Evolutionary conservation across 768 basidiomycete genomes (phyloP).

Genomic region (Tricholoma sp.): DNA sequence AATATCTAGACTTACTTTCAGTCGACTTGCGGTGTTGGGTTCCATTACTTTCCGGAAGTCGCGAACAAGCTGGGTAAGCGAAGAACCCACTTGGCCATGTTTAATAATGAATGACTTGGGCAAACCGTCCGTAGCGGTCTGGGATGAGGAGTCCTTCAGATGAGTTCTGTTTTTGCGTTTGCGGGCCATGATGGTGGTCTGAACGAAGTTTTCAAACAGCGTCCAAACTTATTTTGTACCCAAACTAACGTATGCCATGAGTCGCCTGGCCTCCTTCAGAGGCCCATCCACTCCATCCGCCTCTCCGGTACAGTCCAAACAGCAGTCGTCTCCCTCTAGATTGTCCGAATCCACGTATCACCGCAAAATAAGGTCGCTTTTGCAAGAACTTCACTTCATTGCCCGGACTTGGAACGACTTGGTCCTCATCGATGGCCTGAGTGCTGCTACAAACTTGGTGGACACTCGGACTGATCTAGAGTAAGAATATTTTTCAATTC

Average conservation of each 20-base stretch:
- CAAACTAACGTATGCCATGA: conserved; percentile 15
- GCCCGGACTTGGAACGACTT: conserved; percentile 81
- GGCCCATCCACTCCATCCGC: conserved; percentile 74
- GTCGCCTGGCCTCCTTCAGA: conserved; percentile 70
- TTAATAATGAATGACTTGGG: conserved; percentile 98
- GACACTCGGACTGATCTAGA: conserved; percentile 83
- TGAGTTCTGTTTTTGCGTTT: conserved; percentile 80
- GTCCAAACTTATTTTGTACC: conserved; percentile 12
- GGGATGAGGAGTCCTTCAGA: conserved; percentile 44
- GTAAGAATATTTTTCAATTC: conserved; percentile 37
- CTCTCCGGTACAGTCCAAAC: conserved; percentile 50
- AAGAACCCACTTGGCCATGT: conserved; percentile 88
- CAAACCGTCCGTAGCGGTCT: conserved; percentile 25
- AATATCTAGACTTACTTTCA: conserved; percentile 53
- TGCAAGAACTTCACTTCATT: conserved; percentile 62
- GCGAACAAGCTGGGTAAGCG: conserved; percentile 82
- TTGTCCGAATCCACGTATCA: conserved; percentile 74
- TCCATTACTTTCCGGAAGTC: conserved; percentile 97
- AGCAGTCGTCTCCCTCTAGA: conserved; percentile 38
- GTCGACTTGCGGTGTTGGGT: conserved; percentile 90
- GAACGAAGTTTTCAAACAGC: background rate
- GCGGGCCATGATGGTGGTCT: conserved; percentile 49
- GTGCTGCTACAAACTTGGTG: conserved; percentile 63
- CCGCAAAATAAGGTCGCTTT: conserved; percentile 61
- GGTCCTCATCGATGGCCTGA: conserved; percentile 73